A percentile compares a stretch with the other conserved stretches of the same genome.
These are phyloP conservation scores for Biscogniauxia mediterranea DNA, from an alignment of 2,329 filamentous ascomycete genomes.

Conservation along the genomic window DNA sequence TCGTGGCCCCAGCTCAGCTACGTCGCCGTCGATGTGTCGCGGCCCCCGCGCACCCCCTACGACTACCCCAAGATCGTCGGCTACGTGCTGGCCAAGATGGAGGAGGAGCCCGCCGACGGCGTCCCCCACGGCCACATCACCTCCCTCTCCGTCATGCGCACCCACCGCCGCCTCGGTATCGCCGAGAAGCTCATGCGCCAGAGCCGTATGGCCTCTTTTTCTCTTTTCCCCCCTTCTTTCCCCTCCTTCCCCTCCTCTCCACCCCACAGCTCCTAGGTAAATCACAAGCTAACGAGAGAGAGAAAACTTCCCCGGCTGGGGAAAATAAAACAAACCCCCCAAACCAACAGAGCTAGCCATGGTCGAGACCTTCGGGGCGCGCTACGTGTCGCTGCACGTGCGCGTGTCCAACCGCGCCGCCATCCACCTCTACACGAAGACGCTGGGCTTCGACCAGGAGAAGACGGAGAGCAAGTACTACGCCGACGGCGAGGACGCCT, in stretches of 20 bases:
- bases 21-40: constrained; percentile 88
- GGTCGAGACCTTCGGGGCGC: constrained; percentile 88
- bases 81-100: constrained; percentile 99
- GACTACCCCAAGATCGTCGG: constrained; percentile 97
- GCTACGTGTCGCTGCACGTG: constrained; percentile 94
- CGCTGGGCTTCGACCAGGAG: constrained; percentile 82
- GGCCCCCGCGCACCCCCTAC: constrained; percentile 73
- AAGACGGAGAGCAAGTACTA: constrained; percentile 91
- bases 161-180: constrained; percentile 84
- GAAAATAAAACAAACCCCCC: too few relatives aligned
- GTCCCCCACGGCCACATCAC: constrained; percentile 96
- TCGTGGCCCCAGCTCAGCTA: constrained; percentile 98
- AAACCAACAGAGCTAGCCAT: constrained; percentile 74
- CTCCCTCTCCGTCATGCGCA: constrained; percentile 91
- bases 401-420: constrained; percentile 91
- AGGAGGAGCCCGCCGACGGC: constrained; percentile 91
- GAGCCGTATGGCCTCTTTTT: constrained; percentile 64
- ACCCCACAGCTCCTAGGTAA: too few relatives aligned
- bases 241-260: neutral
- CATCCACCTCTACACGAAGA: constrained; percentile 88
- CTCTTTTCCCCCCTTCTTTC: constrained; percentile 6
- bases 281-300: constrained; percentile 7
- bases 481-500: constrained; percentile 95
- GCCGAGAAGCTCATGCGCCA: constrained; percentile 98
- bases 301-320: neutral